Conservation (phyloP, 2,329 filamentous ascomycete genomes). For the Sporothrix phasma region DNA sequence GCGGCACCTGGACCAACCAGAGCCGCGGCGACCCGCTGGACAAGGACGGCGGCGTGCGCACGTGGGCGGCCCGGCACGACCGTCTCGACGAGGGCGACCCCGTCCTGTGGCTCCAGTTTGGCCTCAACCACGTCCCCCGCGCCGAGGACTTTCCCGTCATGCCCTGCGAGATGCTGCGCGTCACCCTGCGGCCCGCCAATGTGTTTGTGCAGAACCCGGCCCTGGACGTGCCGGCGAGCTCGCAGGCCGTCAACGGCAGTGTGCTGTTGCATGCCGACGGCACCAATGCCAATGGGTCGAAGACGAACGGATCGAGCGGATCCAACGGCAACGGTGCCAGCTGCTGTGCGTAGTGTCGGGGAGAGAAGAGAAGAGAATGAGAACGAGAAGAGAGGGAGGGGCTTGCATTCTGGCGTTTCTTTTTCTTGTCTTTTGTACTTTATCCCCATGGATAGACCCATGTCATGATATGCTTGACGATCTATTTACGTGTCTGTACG, state of each 20-base stretch:
- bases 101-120: slow-evolving; percentile 48
- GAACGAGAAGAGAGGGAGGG: too few relatives aligned
- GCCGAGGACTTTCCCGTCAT: slow-evolving; percentile 61
- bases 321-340: background rate
- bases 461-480: too few relatives aligned
- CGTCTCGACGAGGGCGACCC: slow-evolving; percentile 29
- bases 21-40: slow-evolving; percentile 27
- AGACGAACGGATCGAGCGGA: background rate
- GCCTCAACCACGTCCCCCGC: slow-evolving; percentile 55
- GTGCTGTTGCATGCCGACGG: slow-evolving; percentile 22
- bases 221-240: slow-evolving; percentile 38
- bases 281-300: background rate
- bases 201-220: slow-evolving; percentile 44
- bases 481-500: background rate
- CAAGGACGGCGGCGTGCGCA: slow-evolving; percentile 29
- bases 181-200: slow-evolving; percentile 43
- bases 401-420: background rate
- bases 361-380: background rate
- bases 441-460: too few relatives aligned
- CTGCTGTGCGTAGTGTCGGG: slow-evolving; percentile 1
- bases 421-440: background rate
- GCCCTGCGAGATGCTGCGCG: slow-evolving; percentile 48
- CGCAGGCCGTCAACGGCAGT: slow-evolving; percentile 34
- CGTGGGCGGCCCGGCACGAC: slow-evolving; percentile 30
- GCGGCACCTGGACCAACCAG: slow-evolving; percentile 37